Conservation (phyloP, 768 basidiomycete genomes). For the Agaricus subrufescens region DNA sequence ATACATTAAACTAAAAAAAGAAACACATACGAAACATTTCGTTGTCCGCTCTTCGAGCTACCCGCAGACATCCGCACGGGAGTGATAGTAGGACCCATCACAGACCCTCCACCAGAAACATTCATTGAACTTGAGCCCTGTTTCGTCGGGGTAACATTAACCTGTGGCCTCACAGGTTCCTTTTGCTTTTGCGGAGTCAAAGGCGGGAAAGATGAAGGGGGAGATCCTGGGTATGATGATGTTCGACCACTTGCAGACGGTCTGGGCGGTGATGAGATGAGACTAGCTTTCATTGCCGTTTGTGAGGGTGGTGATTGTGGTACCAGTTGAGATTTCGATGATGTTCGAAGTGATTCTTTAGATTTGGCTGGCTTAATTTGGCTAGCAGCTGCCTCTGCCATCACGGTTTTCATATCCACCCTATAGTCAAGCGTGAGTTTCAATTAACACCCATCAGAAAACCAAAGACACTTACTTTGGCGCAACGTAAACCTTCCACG, state of each 20-base stretch:
- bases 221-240: neutral
- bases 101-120: slow-evolving; percentile 23
- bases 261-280: neutral
- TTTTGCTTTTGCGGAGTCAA: slow-evolving; percentile 2
- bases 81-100: slow-evolving; percentile 61
- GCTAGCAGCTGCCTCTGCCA: slow-evolving; percentile 64
- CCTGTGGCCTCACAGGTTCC: neutral
- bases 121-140: neutral
- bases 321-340: neutral
- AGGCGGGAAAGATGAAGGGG: neutral
- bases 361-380: slow-evolving; percentile 9
- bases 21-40: slow-evolving; percentile 46
- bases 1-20: neutral
- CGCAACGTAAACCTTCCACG: slow-evolving; percentile 45
- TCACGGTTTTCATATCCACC: slow-evolving; percentile 79
- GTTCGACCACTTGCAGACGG: neutral
- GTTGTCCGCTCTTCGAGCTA: slow-evolving; percentile 22
- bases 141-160: neutral
- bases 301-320: neutral
- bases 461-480: slow-evolving; percentile 42
- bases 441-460: neutral
- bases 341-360: neutral
- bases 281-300: neutral
- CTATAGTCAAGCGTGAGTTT: slow-evolving; percentile 30
- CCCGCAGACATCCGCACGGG: slow-evolving; percentile 45